Base-by-base conservation (phyloP, 2,329 filamentous ascomycete species). In the Monilinia laxa region DNA sequence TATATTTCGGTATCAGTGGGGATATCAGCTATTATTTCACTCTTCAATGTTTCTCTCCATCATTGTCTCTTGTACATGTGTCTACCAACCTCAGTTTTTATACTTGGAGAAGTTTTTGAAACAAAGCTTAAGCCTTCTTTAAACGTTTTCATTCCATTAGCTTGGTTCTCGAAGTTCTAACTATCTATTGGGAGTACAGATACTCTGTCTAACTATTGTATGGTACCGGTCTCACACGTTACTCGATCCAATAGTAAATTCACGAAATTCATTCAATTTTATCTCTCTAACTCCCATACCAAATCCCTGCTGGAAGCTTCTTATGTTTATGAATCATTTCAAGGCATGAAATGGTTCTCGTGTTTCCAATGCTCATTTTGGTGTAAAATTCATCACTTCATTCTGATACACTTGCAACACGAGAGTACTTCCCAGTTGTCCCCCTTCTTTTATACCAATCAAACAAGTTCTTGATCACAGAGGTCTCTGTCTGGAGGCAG, bases 1-100 rank as follows among this genome's bases (percentile, higher is more conserved):
- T 59, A 65, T 42, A 59, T 65, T n/a, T 60, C 31, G 38, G 63
- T 59, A 65, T 54, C 1, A 28, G 16, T 28, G 35, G 35, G n/a
- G 25, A 18, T 54, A 5, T 54, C n/a, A 49, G 18, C 12, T 6
- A 23, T 45, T 25, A 14, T 14, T 25, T 14, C n/a, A 28, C 14
- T 28, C 51, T 31, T 53, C 51, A 31, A 53, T 6, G 16, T 31
- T 18, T 25, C 25, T 55, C 6, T 42, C 14, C n/a, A 23, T 18
- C 4, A 18, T n/a, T 14, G 25, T 40, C 11, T 40, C 10, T 40
- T 40, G 38, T n/a, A n/a, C n/a, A n/a, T n/a, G n/a, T 14, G 10
- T 14, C 18, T 18, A 12, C 9, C 16, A n/a, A 35, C 2, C 6
- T 54, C 28, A 54, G 11, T 16, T 31, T 35, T 35, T 7, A n/a